Evolutionary conservation across 306 rosid species (phyloP).

Genomic region (Lathyrus oleraceus): DNA sequence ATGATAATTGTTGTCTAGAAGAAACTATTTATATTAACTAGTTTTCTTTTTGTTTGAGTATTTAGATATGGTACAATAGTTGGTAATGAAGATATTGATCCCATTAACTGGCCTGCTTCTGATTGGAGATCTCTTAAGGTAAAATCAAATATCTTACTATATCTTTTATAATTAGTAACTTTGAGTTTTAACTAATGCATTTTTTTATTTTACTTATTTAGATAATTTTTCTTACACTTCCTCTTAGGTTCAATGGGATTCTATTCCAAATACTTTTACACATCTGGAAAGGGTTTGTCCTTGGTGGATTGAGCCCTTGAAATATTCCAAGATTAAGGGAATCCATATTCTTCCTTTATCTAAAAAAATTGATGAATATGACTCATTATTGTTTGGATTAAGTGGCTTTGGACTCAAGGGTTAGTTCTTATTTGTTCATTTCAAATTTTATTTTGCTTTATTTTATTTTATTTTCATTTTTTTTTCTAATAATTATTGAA

Average conservation of each 20-base stretch:
- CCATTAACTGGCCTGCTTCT: conserved; percentile 64
- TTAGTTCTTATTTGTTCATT: conserved; percentile 32
- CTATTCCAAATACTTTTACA: conserved; percentile 16
- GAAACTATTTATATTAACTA: background rate
- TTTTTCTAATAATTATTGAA: conserved; percentile 2
- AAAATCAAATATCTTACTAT: conserved; percentile 15
- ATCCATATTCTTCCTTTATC: conserved; percentile 19
- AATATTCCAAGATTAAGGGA: conserved; percentile 20
- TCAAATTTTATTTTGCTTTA: background rate
- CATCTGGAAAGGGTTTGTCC: conserved; percentile 64
- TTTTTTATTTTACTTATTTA: conserved; percentile 8
- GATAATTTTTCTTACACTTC: background rate
- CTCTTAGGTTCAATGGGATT: conserved; percentile 72
- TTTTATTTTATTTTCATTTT: conserved; percentile 6
- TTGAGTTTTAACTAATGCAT: background rate
- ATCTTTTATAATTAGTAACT: conserved; percentile 5
- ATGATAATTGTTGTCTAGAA: background rate
- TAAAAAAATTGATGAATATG: conserved; percentile 38
- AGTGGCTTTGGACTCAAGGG: conserved; percentile 43
- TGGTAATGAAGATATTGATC: conserved; percentile 55
- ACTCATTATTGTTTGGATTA: conserved; percentile 32
- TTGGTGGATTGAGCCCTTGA: conserved; percentile 60
- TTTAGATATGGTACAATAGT: conserved; percentile 59
- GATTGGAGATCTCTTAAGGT: conserved; percentile 77
- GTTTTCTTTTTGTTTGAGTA: conserved; percentile 19